These are phyloP conservation scores for Suhomyces bokatorum DNA, from an alignment of 1,139 yeast genomes.

Conservation along the genomic window DNA sequence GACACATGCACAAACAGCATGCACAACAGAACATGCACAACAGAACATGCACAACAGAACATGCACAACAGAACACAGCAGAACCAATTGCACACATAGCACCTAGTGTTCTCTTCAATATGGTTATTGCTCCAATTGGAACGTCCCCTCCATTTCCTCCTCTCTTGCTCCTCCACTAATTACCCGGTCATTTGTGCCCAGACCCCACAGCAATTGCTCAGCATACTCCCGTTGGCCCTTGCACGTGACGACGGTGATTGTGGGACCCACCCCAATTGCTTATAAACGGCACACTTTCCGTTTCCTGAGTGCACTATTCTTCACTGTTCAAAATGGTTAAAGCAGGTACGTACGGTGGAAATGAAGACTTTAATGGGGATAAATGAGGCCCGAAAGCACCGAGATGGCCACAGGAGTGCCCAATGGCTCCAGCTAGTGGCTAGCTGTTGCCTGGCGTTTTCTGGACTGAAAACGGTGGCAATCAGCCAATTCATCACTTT, in stretches of 20 bases:
- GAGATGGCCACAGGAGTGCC: not conserved
- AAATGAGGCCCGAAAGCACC: not conserved
- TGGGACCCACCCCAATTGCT: conserved; percentile 7
- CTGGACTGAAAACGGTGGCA: not conserved
- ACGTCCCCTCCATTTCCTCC: not conserved
- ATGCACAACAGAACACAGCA: too few species aligned
- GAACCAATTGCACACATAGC: too few species aligned
- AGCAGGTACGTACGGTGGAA: conserved; percentile 32
- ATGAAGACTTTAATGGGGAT: not conserved
- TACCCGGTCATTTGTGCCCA: conserved; percentile 6
- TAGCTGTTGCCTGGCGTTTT: too few species aligned
- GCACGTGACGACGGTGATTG: conserved; percentile 6
- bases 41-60: too few species aligned
- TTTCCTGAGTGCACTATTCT: not conserved
- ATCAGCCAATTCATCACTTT: not conserved
- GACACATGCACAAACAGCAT: too few species aligned
- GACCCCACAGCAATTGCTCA: conserved; percentile 1
- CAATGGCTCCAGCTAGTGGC: too few species aligned
- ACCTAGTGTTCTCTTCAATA: too few species aligned
- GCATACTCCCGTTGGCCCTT: not conserved
- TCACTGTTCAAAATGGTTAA: conserved; percentile 29
- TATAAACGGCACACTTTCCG: conserved; percentile 6
- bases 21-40: too few species aligned
- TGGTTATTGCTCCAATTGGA: too few species aligned
- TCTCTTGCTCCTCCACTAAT: too few species aligned